Percentiles rank a stretch among this genome's conserved stretches.
phyloP scores from a whole-genome alignment of 1,284 basidiomycete genomes.

The Ceratobasidium sp. region DNA sequence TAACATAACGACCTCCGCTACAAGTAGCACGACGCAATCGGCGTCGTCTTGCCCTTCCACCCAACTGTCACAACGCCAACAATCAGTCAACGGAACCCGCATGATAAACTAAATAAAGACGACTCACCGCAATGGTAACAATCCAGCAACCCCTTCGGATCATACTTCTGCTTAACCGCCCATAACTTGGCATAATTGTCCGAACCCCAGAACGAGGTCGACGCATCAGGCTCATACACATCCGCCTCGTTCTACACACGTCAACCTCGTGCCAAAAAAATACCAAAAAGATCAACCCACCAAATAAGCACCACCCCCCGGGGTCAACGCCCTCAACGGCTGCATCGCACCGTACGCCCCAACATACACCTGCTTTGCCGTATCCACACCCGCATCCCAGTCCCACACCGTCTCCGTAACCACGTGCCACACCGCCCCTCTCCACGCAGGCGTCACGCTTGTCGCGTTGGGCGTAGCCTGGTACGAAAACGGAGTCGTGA shows the following conservation, averaged over 20 bases:
- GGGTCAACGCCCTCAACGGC: constrained; percentile 24
- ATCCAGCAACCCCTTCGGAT: constrained; percentile 64
- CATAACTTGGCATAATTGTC: constrained; percentile 61
- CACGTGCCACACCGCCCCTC: constrained; percentile 61
- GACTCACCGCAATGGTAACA: constrained; percentile 70
- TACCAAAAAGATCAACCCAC: not conserved
- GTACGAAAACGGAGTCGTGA: constrained; percentile 30
- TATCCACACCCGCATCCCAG: constrained; percentile 14
- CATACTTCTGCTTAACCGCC: constrained; percentile 66
- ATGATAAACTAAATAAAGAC: too few species aligned
- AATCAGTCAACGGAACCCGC: not conserved
- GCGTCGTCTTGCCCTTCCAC: constrained; percentile 13
- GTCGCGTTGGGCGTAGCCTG: constrained; percentile 57
- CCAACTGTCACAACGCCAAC: not conserved
- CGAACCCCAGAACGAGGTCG: constrained; percentile 65
- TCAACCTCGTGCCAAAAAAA: not conserved
- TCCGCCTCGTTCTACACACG: constrained; percentile 65
- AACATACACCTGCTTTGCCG: constrained; percentile 19
- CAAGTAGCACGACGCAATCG: constrained; percentile 26
- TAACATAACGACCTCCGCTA: not conserved
- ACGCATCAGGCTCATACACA: constrained; percentile 62
- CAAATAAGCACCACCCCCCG: not conserved
- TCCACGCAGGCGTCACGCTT: constrained; percentile 63
- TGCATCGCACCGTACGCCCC: constrained; percentile 47
- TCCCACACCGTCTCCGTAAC: not conserved